A percentile compares a stretch with the other conserved stretches of the same genome.
Evolutionary conservation across 371 early-diverging fungal species (phyloP).

Genomic region (Dinochytrium kinnereticum): DNA sequence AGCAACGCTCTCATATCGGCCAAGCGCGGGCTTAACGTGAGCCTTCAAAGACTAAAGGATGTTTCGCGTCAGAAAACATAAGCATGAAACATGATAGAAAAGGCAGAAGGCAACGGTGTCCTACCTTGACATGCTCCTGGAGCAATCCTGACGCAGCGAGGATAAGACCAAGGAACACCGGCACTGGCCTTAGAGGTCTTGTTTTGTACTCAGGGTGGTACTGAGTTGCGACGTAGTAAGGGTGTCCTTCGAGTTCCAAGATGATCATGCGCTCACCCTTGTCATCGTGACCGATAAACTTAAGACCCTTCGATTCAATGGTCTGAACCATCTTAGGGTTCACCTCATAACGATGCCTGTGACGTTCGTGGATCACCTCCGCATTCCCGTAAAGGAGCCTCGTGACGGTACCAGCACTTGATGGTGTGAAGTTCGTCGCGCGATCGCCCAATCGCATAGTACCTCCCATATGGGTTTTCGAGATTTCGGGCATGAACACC

Average conservation of each 20-base stretch:
- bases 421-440: slow-evolving; percentile 75
- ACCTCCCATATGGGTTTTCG: slow-evolving; percentile 94
- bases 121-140: slow-evolving; percentile 37
- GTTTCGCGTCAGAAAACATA: not conserved
- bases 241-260: slow-evolving; percentile 89
- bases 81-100: not conserved
- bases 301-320: slow-evolving; percentile 86
- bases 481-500: slow-evolving; percentile 96
- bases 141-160: slow-evolving; percentile 73
- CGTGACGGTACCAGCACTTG: slow-evolving; percentile 35
- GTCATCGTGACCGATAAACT: slow-evolving; percentile 94
- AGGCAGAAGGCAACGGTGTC: not conserved
- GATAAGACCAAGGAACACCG: slow-evolving; percentile 93
- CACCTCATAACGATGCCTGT: slow-evolving; percentile 99
- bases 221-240: slow-evolving; percentile 97
- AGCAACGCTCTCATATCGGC: not conserved
- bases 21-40: slow-evolving; percentile 10
- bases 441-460: slow-evolving; percentile 96
- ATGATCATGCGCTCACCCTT: slow-evolving; percentile 97
- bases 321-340: slow-evolving; percentile 81
- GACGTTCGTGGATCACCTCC: slow-evolving; percentile 85
- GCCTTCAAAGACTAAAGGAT: slow-evolving; percentile 1
- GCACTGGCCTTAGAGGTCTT: slow-evolving; percentile 90
- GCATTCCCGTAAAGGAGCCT: slow-evolving; percentile 71
- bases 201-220: slow-evolving; percentile 99